These are phyloP conservation scores for Musa troglodytarum DNA, from an alignment of 176 grass and related monocot species.

Conservation along the genomic window DNA sequence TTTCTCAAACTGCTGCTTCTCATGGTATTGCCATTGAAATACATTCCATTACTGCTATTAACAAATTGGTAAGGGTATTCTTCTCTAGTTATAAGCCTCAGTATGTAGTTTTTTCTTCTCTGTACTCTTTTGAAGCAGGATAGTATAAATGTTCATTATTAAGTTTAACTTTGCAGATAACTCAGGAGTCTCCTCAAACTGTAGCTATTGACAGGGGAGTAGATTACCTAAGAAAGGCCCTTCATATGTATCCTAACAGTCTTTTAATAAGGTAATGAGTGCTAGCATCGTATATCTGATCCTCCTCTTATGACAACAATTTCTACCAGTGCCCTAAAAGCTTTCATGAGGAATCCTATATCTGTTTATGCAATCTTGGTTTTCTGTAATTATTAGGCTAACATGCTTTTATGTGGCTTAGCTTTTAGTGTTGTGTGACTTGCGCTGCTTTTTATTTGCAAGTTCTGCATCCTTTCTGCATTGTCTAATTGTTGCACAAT, in stretches of 20 bases:
- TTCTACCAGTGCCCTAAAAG: not conserved
- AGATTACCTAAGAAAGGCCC: slow-evolving; percentile 64
- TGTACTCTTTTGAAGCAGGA: not conserved
- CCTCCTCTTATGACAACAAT: not conserved
- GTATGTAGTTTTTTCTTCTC: slow-evolving; percentile 10
- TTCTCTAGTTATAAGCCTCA: slow-evolving; percentile 5
- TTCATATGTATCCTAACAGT: slow-evolving; percentile 87
- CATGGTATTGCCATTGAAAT: slow-evolving; percentile 64
- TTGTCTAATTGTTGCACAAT: too few species aligned
- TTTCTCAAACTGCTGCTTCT: slow-evolving; percentile 40
- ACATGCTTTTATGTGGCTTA: too few species aligned
- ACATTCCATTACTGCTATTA: slow-evolving; percentile 77
- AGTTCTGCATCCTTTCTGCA: too few species aligned
- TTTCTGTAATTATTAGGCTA: not conserved
- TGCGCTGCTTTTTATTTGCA: too few species aligned
- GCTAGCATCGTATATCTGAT: not conserved
- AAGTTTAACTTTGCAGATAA: slow-evolving; percentile 34
- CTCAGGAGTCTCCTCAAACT: slow-evolving; percentile 27
- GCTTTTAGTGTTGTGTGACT: too few species aligned
- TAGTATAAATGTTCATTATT: slow-evolving; percentile 19
- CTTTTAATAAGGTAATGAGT: slow-evolving; percentile 70
- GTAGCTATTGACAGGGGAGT: slow-evolving; percentile 48
- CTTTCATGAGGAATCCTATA: not conserved
- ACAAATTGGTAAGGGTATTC: slow-evolving; percentile 64
- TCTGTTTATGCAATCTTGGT: not conserved